These are phyloP conservation scores for Fusarium metavorans DNA, from an alignment of 2,329 filamentous ascomycete genomes.

Conservation along the genomic window DNA sequence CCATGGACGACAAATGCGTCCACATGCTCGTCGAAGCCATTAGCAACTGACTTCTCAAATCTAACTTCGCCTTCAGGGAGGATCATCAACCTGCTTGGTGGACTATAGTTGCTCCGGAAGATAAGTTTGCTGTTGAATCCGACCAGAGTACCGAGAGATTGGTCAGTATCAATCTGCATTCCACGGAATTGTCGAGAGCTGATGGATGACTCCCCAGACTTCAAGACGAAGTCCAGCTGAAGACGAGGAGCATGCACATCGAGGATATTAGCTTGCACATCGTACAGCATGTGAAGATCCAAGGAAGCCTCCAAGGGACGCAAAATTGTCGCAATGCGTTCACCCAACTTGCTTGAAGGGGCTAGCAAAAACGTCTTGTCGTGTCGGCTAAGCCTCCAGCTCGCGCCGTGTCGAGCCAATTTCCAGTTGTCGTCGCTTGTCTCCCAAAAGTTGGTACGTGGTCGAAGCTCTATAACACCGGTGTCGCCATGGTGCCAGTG, in stretches of 20 bases:
- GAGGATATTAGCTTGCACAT: not conserved
- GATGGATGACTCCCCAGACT: not conserved
- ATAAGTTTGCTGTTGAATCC: slow-evolving; percentile 55
- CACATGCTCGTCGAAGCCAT: slow-evolving; percentile 44
- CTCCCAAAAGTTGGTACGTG: slow-evolving; percentile 43
- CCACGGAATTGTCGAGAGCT: slow-evolving; percentile 27
- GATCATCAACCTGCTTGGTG: slow-evolving; percentile 50
- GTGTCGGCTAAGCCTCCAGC: slow-evolving; percentile 7
- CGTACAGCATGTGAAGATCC: slow-evolving; percentile 15
- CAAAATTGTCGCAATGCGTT: not conserved
- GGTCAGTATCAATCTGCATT: slow-evolving; percentile 28
- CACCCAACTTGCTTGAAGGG: not conserved
- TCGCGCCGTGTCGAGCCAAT: slow-evolving; percentile 28
- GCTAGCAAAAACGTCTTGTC: not conserved
- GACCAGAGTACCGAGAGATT: slow-evolving; percentile 25
- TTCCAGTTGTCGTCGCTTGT: slow-evolving; percentile 36
- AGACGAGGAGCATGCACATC: slow-evolving; percentile 40
- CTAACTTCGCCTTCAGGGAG: slow-evolving; percentile 51
- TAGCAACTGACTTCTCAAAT: not conserved
- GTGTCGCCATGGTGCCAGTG: slow-evolving; percentile 60
- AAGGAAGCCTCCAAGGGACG: slow-evolving; percentile 14
- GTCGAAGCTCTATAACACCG: slow-evolving; percentile 50
- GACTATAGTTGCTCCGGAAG: slow-evolving; percentile 44
- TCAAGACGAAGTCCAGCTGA: slow-evolving; percentile 16
- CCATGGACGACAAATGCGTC: slow-evolving; percentile 50